A percentile compares a stretch with the other conserved stretches of the same genome.
phyloP scores from a whole-genome alignment of 2,329 filamentous ascomycete species.

The Trichoderma sp. region DNA sequence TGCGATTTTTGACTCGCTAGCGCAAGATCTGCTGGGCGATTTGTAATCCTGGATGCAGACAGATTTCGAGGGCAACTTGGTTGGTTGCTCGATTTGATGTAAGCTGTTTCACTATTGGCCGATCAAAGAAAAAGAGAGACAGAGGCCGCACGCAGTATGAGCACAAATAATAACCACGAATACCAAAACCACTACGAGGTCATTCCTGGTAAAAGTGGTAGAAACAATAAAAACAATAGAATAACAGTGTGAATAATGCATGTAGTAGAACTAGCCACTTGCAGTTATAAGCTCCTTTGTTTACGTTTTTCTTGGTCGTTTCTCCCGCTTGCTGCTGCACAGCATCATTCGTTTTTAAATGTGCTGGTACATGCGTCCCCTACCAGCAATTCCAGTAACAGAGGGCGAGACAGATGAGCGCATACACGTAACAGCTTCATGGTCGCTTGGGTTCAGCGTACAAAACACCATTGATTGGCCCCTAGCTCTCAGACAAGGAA shows the following conservation, averaged over 20 bases:
- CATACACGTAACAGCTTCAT: background rate
- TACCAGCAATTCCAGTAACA: background rate
- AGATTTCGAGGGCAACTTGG: background rate
- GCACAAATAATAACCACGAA: too few relatives aligned
- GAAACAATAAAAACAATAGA: too few relatives aligned
- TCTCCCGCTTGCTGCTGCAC: background rate
- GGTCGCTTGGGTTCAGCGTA: background rate
- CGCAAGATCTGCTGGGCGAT: background rate
- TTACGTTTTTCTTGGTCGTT: too few relatives aligned
- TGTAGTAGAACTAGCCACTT: too few relatives aligned
- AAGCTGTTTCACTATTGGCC: background rate
- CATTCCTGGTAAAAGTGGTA: too few relatives aligned
- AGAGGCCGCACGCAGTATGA: too few relatives aligned
- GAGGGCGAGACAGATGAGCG: background rate
- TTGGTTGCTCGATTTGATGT: background rate
- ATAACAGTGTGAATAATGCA: too few relatives aligned
- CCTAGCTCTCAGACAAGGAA: background rate
- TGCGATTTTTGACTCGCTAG: constrained; percentile 13
- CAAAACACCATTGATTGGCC: background rate
- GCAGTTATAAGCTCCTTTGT: too few relatives aligned
- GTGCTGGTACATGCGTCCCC: background rate
- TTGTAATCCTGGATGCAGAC: background rate
- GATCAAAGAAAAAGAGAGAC: too few relatives aligned
- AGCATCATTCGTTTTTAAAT: background rate
- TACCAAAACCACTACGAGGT: too few relatives aligned